A percentile compares a stretch with the other conserved stretches of the same genome.
Conservation (phyloP, 2,329 filamentous ascomycete species). For the Arthrocladium fulminans region DNA sequence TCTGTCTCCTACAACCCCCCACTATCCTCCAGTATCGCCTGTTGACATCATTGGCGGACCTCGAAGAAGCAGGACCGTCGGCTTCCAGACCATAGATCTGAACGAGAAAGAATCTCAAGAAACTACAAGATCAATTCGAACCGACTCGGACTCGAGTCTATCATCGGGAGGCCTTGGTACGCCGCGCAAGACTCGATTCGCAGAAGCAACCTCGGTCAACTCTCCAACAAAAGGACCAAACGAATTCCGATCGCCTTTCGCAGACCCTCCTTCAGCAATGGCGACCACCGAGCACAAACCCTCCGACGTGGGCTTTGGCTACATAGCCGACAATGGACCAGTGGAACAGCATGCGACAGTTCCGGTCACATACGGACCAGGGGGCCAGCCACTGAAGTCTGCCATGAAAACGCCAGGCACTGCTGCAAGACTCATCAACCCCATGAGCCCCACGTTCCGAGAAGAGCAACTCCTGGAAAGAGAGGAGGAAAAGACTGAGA, state of each 20-base stretch:
- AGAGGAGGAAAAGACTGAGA: constrained; percentile 69
- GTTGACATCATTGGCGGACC: constrained; percentile 30
- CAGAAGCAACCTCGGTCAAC: constrained; percentile 55
- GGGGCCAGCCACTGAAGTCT: constrained; percentile 64
- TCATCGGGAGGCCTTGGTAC: constrained; percentile 31
- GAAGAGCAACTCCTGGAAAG: constrained; percentile 85
- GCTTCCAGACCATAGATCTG: constrained; percentile 22
- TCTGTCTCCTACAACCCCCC: constrained; percentile 1
- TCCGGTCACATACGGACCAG: constrained; percentile 16
- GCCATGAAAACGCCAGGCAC: constrained; percentile 82
- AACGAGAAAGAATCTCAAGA: constrained; percentile 21
- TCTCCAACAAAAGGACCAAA: constrained; percentile 48
- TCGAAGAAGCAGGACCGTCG: constrained; percentile 26
- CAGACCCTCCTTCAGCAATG: constrained; percentile 43
- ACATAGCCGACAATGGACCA: constrained; percentile 56
- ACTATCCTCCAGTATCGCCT: constrained; percentile 31
- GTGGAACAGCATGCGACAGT: constrained; percentile 46
- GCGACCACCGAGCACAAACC: constrained; percentile 53
- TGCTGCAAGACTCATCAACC: constrained; percentile 64
- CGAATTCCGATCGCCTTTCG: constrained; percentile 42
- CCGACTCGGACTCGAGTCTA: constrained; percentile 14
- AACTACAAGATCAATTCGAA: constrained; percentile 17
- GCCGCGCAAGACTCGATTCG: constrained; percentile 53
- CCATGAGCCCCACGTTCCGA: constrained; percentile 80
- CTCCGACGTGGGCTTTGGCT: constrained; percentile 85